Conservation (phyloP, 2,329 filamentous ascomycete species). For the Clonostachys rosea region DNA sequence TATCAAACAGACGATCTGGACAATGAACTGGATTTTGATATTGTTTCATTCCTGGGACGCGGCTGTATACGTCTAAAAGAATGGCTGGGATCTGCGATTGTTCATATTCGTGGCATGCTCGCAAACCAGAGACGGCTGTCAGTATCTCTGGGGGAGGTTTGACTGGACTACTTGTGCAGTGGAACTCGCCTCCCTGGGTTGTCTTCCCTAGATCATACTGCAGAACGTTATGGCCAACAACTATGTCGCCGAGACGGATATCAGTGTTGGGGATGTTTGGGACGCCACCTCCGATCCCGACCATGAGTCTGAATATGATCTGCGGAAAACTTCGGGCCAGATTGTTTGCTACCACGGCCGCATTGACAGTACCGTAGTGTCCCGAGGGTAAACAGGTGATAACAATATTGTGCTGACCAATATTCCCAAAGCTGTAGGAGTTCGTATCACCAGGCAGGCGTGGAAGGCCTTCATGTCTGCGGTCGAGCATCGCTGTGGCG, state of each 20-base stretch:
- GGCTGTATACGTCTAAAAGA: not conserved
- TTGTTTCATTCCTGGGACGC: not conserved
- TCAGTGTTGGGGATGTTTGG: constrained; percentile 7
- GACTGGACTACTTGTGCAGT: constrained; percentile 1
- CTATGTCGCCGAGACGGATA: constrained; percentile 12
- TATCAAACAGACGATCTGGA: not conserved
- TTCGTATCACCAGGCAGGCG: constrained; percentile 1
- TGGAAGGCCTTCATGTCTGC: constrained; percentile 4
- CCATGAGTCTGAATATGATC: constrained; percentile 9
- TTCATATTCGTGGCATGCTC: not conserved
- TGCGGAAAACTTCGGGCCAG: constrained; percentile 24
- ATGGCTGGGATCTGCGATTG: not conserved
- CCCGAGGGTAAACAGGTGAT: constrained; percentile 22
- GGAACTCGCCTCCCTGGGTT: not conserved
- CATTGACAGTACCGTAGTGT: constrained; percentile 17
- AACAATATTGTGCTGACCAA: constrained; percentile 20
- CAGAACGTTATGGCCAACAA: constrained; percentile 8
- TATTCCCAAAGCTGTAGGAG: constrained; percentile 2
- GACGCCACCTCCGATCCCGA: constrained; percentile 12
- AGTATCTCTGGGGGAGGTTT: not conserved
- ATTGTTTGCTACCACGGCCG: constrained; percentile 18
- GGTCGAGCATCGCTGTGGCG: constrained; percentile 15
- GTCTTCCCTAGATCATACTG: constrained; percentile 5
- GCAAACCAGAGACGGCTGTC: not conserved
- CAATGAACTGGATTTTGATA: not conserved